A percentile compares a stretch with the other conserved stretches of the same genome.
phyloP scores from a whole-genome alignment of 805 yeast genomes.

The Teunomyces gatunensis region DNA sequence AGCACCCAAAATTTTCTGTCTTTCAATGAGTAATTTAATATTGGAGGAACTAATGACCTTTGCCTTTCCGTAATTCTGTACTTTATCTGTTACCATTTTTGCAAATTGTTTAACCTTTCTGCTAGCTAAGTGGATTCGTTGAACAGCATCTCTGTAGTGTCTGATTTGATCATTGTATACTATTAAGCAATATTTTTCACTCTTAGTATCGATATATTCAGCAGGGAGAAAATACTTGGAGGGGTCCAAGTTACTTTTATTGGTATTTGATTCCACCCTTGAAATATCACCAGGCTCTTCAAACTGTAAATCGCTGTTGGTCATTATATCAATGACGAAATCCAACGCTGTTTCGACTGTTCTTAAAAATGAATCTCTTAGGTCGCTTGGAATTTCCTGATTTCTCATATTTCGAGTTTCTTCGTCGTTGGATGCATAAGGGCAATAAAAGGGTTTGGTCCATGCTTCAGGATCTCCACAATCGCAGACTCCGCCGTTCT shows the following conservation, averaged over 20 bases:
- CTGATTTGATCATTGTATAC: constrained; percentile 79
- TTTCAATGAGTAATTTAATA: constrained; percentile 46
- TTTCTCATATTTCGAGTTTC: constrained; percentile 10
- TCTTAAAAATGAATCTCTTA: constrained; percentile 33
- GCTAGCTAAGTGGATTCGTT: constrained; percentile 61
- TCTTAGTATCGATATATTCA: constrained; percentile 31
- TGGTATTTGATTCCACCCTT: constrained; percentile 28
- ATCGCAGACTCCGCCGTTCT: constrained; percentile 80
- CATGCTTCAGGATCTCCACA: constrained; percentile 91
- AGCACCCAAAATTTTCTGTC: constrained; percentile 54
- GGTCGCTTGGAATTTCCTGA: constrained; percentile 40
- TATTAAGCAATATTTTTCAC: constrained; percentile 52
- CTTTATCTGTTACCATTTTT: constrained; percentile 63
- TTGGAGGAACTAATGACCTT: constrained; percentile 59
- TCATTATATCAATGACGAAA: constrained; percentile 60
- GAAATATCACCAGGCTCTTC: constrained; percentile 23
- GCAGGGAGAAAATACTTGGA: constrained; percentile 40
- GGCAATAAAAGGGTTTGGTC: constrained; percentile 52
- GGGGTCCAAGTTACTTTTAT: constrained; percentile 33
- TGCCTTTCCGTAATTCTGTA: constrained; percentile 67
- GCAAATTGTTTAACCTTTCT: constrained; percentile 64
- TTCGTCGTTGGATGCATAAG: constrained; percentile 13
- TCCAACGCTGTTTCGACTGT: constrained; percentile 53
- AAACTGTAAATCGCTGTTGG: constrained; percentile 44
- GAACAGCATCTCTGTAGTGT: constrained; percentile 72